Percentiles rank a stretch among this genome's conserved stretches.
These are phyloP conservation scores for Eucalyptus marginata DNA, from an alignment of 345 rosid genomes.

Conservation along the genomic window DNA sequence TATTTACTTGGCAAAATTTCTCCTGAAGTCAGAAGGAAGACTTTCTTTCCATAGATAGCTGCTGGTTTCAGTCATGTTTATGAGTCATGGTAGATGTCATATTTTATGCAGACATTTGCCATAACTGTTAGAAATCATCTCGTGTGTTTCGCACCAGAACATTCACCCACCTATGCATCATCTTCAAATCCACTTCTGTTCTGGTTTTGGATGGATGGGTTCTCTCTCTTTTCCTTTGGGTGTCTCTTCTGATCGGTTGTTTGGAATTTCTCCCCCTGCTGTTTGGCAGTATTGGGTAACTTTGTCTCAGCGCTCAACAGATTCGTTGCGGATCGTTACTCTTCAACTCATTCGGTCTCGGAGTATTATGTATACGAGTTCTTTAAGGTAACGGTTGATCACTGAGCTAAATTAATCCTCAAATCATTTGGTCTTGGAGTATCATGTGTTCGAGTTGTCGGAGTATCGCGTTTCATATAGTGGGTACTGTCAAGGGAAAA, in stretches of 20 bases:
- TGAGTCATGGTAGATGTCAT: background rate
- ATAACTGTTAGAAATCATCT: background rate
- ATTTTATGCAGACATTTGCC: background rate
- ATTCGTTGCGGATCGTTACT: conserved; percentile 85
- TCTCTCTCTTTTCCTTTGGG: background rate
- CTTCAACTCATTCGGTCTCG: conserved; percentile 57
- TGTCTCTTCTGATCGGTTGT: background rate
- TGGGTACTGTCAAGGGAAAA: background rate
- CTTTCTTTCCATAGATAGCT: background rate
- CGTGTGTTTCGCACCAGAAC: background rate
- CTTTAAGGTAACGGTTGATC: conserved; percentile 52
- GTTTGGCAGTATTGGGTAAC: conserved; percentile 74
- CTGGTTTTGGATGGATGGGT: background rate
- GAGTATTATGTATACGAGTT: conserved; percentile 96
- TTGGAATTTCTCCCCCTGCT: background rate
- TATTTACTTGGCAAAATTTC: background rate
- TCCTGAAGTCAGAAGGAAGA: background rate
- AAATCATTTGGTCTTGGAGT: background rate
- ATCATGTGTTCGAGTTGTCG: background rate
- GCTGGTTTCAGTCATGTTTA: background rate
- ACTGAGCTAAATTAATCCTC: background rate
- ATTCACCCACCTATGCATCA: background rate
- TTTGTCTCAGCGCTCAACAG: conserved; percentile 89
- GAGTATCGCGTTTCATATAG: background rate
- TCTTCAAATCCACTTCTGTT: background rate